Conservation (phyloP, 2,329 filamentous ascomycete genomes). For the Scopulariopsis brevicaulis region DNA sequence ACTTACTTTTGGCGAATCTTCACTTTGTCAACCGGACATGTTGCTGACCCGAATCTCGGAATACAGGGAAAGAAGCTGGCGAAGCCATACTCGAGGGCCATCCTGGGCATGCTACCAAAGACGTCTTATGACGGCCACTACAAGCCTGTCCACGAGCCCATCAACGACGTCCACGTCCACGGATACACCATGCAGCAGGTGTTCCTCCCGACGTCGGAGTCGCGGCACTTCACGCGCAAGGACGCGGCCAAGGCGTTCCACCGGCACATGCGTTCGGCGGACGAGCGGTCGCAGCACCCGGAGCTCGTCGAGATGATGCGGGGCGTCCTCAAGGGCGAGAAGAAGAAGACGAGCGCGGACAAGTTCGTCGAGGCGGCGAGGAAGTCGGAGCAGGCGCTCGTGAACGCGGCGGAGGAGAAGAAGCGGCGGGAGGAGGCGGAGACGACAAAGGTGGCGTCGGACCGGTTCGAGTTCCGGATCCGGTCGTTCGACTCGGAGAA, state of each 20-base stretch:
- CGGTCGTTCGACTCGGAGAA: slow-evolving; percentile 45
- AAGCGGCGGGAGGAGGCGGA: slow-evolving; percentile 22
- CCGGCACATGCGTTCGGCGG: slow-evolving; percentile 45
- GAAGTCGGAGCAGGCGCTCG: slow-evolving; percentile 27
- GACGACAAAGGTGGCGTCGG: slow-evolving; percentile 33
- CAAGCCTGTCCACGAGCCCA: slow-evolving; percentile 44
- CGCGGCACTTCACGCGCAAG: slow-evolving; percentile 49
- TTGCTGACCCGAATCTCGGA: slow-evolving; percentile 11
- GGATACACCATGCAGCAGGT: slow-evolving; percentile 49
- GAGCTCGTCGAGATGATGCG: slow-evolving; percentile 47
- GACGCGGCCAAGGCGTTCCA: slow-evolving; percentile 57
- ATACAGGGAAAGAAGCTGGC: slow-evolving; percentile 65
- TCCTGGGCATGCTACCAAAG: slow-evolving; percentile 70
- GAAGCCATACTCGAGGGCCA: slow-evolving; percentile 61
- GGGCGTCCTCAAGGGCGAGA: slow-evolving; percentile 26
- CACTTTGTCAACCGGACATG: slow-evolving; percentile 6
- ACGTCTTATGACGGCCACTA: slow-evolving; percentile 40
- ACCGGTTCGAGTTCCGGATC: slow-evolving; percentile 54
- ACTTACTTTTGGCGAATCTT: slow-evolving; percentile 4
- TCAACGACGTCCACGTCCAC: slow-evolving; percentile 56
- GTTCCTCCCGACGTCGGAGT: slow-evolving; percentile 54
- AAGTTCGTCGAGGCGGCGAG: slow-evolving; percentile 30
- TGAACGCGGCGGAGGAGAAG: slow-evolving; percentile 18
- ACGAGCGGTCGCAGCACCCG: slow-evolving; percentile 49
- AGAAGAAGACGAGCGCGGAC: slow-evolving; percentile 21